Percentiles rank a stretch among this genome's conserved stretches.
phyloP scores from a whole-genome alignment of 306 rosid genomes.

The Bauhinia variegata region DNA sequence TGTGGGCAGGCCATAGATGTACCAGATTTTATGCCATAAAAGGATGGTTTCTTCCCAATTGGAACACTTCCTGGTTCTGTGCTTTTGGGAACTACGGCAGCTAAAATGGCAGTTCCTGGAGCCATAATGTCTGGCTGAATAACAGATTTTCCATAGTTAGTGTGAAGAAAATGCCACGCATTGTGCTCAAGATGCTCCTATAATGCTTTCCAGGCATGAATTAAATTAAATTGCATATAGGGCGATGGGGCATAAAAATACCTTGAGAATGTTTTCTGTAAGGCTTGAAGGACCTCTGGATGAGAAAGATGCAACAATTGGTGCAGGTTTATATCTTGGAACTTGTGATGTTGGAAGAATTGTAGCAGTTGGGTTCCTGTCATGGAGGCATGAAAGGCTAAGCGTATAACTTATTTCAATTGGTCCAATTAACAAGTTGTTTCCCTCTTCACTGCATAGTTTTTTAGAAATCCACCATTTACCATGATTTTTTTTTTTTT shows the following conservation, averaged over 20 bases:
- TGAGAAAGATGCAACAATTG: conserved; percentile 82
- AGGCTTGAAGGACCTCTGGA: conserved; percentile 86
- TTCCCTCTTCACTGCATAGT: background rate
- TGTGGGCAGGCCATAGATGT: conserved; percentile 99
- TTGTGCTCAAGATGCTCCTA: conserved; percentile 22
- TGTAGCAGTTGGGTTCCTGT: conserved; percentile 76
- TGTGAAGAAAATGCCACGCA: conserved; percentile 18
- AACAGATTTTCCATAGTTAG: conserved; percentile 11
- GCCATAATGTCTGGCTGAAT: conserved; percentile 92
- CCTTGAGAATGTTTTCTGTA: conserved; percentile 94
- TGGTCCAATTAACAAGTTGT: background rate
- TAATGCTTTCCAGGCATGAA: conserved; percentile 20
- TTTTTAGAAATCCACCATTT: background rate
- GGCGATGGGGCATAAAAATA: conserved; percentile 30
- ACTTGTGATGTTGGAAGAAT: conserved; percentile 69
- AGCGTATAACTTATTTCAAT: conserved; percentile 18
- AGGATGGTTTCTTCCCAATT: conserved; percentile 59
- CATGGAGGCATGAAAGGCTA: conserved; percentile 1
- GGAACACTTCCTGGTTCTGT: conserved; percentile 65
- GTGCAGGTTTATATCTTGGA: conserved; percentile 63
- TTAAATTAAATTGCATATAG: background rate
- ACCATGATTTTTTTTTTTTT: conserved; percentile 11
- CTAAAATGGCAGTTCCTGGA: conserved; percentile 86
- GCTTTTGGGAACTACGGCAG: conserved; percentile 60
- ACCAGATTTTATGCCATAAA: conserved; percentile 69